A percentile compares a stretch with the other conserved stretches of the same genome.
Evolutionary conservation across 2,329 filamentous ascomycete species (phyloP).

Genomic region (Pseudogymnoascus sp.): DNA sequence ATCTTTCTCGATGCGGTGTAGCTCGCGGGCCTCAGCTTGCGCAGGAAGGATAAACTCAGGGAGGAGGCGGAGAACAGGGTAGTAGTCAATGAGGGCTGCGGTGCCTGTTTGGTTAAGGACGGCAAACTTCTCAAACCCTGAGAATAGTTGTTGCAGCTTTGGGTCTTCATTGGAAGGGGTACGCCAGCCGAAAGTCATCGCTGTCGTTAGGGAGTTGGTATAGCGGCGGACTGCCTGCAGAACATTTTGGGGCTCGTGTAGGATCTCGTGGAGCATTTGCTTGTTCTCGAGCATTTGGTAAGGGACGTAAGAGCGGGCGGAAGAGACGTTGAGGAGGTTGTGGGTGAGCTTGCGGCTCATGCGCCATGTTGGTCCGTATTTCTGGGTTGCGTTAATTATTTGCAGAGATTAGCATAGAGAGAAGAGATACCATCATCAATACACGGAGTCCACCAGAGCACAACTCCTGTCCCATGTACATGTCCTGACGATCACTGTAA

Average conservation of each 20-base stretch:
- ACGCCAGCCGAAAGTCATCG: slow-evolving; percentile 31
- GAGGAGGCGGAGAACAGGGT: slow-evolving; percentile 32
- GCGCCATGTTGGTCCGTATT: slow-evolving; percentile 26
- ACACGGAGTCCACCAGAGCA: slow-evolving; percentile 38
- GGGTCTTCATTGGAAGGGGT: slow-evolving; percentile 26
- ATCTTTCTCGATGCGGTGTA: slow-evolving; percentile 36
- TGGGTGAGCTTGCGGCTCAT: slow-evolving; percentile 38
- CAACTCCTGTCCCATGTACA: slow-evolving; percentile 13
- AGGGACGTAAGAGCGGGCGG: slow-evolving; percentile 24
- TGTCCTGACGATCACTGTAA: slow-evolving; percentile 13
- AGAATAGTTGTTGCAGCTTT: slow-evolving; percentile 33
- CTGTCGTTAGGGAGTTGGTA: slow-evolving; percentile 39
- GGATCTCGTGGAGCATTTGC: slow-evolving; percentile 39
- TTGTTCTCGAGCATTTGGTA: slow-evolving; percentile 39
- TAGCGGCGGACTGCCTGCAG: slow-evolving; percentile 40
- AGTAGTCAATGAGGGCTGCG: slow-evolving; percentile 39
- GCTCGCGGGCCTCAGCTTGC: slow-evolving; percentile 31
- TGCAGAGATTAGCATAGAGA: slow-evolving; percentile 25
- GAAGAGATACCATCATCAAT: slow-evolving; percentile 36
- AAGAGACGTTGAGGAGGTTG: slow-evolving; percentile 24
- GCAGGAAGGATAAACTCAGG: slow-evolving; percentile 34
- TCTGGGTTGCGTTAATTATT: slow-evolving; percentile 27
- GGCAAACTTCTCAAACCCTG: slow-evolving; percentile 34
- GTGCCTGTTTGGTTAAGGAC: slow-evolving; percentile 36
- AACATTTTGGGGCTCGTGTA: slow-evolving; percentile 32